A percentile compares a stretch with the other conserved stretches of the same genome.
These are phyloP conservation scores for Ormosia emarginata DNA, from an alignment of 306 rosid genomes.

Conservation along the genomic window DNA sequence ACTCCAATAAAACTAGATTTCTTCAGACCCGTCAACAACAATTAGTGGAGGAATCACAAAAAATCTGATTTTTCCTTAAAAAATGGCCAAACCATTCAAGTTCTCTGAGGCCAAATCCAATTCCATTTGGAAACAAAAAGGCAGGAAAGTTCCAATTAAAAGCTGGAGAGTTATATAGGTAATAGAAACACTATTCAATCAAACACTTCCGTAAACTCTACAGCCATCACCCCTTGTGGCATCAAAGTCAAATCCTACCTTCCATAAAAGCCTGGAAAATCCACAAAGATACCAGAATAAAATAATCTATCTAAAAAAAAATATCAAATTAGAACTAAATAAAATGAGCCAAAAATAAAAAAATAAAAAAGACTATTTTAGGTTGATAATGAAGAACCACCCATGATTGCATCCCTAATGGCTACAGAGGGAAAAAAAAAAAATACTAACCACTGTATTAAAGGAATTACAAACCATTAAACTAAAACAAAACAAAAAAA, in stretches of 20 bases:
- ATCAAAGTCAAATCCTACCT: conserved; percentile 68
- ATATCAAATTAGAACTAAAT: not conserved
- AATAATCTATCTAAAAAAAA: conserved; percentile 23
- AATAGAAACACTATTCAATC: conserved; percentile 12
- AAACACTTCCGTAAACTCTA: conserved; percentile 26
- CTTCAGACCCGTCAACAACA: conserved; percentile 41
- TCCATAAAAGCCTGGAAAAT: conserved; percentile 69
- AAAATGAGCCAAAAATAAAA: not conserved
- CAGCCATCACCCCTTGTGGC: conserved; percentile 18
- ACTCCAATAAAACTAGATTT: conserved; percentile 27
- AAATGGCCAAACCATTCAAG: conserved; percentile 29
- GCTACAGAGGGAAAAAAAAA: not conserved
- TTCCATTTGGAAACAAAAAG: conserved; percentile 38
- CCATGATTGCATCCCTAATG: conserved; percentile 30
- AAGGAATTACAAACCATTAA: conserved; percentile 17
- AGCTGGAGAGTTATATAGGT: conserved; percentile 21
- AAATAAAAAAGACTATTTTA: not conserved
- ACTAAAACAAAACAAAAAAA: not conserved
- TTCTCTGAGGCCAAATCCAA: conserved; percentile 17
- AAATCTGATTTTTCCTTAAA: conserved; percentile 14
- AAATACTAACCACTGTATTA: conserved; percentile 10
- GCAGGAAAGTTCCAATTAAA: conserved; percentile 28
- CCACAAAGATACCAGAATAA: conserved; percentile 34
- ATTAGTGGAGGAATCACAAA: not conserved
- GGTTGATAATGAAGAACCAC: conserved; percentile 20